Evolutionary conservation across 352 stramenopile species (phyloP).

Genomic region (Phytophthora melonis): DNA sequence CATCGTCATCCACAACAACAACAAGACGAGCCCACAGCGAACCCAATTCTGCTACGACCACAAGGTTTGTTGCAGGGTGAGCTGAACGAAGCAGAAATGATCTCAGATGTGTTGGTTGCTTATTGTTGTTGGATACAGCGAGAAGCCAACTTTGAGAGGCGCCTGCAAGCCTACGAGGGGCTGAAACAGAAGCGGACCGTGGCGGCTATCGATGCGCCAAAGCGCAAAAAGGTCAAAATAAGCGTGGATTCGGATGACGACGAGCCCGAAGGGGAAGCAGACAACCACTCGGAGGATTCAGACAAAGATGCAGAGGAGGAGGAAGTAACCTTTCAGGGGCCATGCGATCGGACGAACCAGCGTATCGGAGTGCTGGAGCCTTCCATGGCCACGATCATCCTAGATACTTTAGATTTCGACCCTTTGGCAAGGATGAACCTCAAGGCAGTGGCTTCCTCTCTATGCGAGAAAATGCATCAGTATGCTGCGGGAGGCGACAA

Average conservation of each 20-base stretch:
- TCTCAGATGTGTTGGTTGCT: background rate
- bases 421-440: slow-evolving; percentile 9
- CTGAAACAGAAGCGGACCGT: background rate
- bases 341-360: slow-evolving; percentile 2
- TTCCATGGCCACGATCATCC: background rate
- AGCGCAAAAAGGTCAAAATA: slow-evolving; percentile 1
- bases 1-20: background rate
- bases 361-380: background rate
- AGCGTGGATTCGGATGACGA: background rate
- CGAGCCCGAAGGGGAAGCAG: background rate
- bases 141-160: background rate
- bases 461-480: slow-evolving; percentile 2
- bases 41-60: slow-evolving; percentile 5
- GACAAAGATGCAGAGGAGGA: background rate
- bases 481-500: background rate
- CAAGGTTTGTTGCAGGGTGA: background rate
- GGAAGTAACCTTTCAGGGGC: slow-evolving; percentile 1
- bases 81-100: background rate
- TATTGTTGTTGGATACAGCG: background rate
- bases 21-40: background rate
- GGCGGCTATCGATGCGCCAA: background rate
- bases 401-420: slow-evolving; percentile 6
- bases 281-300: background rate
- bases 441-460: background rate
- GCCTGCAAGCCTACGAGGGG: background rate